phyloP scores from a whole-genome alignment of 768 basidiomycete genomes.

The Fibroporia radiculosa region DNA sequence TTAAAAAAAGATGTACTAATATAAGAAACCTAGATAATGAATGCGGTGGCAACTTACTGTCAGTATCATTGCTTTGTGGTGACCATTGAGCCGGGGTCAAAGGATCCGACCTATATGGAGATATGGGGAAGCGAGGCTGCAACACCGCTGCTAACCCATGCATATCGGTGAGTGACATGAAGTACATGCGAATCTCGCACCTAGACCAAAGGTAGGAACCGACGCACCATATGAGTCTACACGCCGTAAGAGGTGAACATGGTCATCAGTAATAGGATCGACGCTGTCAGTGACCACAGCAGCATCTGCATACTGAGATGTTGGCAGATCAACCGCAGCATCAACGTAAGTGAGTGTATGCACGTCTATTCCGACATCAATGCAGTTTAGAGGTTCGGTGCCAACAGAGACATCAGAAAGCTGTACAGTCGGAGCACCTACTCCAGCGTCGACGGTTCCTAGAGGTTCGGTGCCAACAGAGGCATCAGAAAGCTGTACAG shows the following conservation, averaged over 20 bases:
- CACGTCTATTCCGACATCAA: not conserved
- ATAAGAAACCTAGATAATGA: too few species aligned
- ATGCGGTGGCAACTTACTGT: too few species aligned
- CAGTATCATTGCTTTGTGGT: not conserved
- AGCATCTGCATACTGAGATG: not conserved
- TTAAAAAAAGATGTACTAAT: too few species aligned
- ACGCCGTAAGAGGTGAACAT: too few species aligned
- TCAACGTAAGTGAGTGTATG: not conserved
- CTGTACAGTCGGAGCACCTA: not conserved
- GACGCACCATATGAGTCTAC: not conserved
- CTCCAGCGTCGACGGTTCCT: not conserved
- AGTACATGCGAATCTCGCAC: not conserved
- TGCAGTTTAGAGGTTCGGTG: not conserved
- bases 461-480: not conserved
- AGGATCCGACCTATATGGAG: constrained; percentile 1
- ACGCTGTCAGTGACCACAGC: not conserved
- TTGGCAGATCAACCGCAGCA: not conserved
- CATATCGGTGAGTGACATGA: not conserved
- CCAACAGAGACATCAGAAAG: not conserved
- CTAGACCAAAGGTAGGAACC: not conserved
- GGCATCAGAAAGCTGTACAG: not conserved
- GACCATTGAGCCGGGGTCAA: constrained; percentile 7
- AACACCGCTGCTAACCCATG: not conserved
- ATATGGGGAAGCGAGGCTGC: not conserved
- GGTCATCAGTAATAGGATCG: too few species aligned